Evolutionary conservation across 768 basidiomycete species (phyloP).

Genomic region (Tylopilus vinaceipallidus): DNA sequence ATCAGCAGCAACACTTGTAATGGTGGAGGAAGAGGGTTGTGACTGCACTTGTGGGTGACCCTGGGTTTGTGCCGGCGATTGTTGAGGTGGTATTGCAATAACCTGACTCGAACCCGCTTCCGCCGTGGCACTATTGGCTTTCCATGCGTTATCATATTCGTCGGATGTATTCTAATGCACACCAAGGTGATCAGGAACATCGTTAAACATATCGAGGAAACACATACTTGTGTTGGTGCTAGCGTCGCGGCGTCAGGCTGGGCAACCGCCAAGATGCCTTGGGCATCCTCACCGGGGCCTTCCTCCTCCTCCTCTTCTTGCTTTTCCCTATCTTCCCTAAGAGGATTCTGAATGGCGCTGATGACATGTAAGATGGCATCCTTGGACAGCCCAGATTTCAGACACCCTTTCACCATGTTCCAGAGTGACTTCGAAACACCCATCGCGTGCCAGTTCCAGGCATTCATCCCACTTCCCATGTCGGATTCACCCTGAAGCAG

Average conservation of each 20-base stretch:
- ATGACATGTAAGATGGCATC: conserved; percentile 62
- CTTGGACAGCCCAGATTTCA: conserved; percentile 58
- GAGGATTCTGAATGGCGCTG: conserved; percentile 48
- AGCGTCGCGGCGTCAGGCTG: conserved; percentile 26
- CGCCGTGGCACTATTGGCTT: conserved; percentile 48
- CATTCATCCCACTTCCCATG: conserved; percentile 52
- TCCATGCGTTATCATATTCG: conserved; percentile 62
- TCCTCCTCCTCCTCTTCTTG: conserved; percentile 35
- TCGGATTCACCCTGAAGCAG: conserved; percentile 58
- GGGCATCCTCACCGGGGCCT: conserved; percentile 31
- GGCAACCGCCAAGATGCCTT: conserved; percentile 17
- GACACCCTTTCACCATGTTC: conserved; percentile 65
- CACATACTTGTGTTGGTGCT: conserved; percentile 27
- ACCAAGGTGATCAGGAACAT: conserved; percentile 7
- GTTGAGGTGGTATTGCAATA: conserved; percentile 19
- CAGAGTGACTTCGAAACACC: conserved; percentile 71
- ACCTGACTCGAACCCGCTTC: conserved; percentile 30
- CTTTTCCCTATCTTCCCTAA: conserved; percentile 35
- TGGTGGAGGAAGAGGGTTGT: conserved; percentile 22
- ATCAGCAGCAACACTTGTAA: conserved; percentile 17
- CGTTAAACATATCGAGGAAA: background rate
- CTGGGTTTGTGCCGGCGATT: conserved; percentile 21
- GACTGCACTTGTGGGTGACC: conserved; percentile 14
- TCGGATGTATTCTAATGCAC: conserved; percentile 43
- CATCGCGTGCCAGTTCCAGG: conserved; percentile 78